Evolutionary conservation across 345 rosid genomes (phyloP).

Genomic region (sweet orange (Citrus sinensis)): DVS_A1.0 CM039162.1:26798501-26799000

Average conservation of each 20-base stretch:
- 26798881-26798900: background rate
- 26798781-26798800: background rate
- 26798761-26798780: background rate
- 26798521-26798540: background rate
- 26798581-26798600: background rate
- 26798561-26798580: background rate
- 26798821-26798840: background rate
- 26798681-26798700: background rate
- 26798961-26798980: background rate
- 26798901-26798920: background rate
- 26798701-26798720: background rate
- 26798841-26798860: background rate
- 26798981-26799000: background rate
- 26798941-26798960: background rate
- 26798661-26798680: background rate
- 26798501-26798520: background rate
- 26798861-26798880: background rate
- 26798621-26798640: background rate
- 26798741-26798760: background rate
- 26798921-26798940: background rate
- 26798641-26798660: background rate
- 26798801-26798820: background rate
- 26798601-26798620: background rate
- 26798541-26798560: no score
- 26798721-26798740: background rate